A percentile compares a stretch with the other conserved stretches of the same genome.
phyloP scores from a whole-genome alignment of 805 yeast genomes.

The Schizosaccharomyces octosporus region DNA sequence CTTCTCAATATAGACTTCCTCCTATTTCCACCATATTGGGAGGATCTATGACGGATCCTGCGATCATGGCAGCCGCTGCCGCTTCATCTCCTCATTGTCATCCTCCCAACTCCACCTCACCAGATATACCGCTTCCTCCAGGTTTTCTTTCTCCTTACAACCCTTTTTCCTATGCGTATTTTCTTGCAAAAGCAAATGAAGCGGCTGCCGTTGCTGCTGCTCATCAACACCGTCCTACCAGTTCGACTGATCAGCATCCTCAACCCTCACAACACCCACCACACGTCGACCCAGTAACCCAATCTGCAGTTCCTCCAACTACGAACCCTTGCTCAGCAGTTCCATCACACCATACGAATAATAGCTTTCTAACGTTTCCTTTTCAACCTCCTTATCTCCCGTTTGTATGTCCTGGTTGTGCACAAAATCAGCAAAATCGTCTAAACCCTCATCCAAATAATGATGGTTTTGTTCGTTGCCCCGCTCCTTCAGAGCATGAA shows the following conservation, averaged over 20 bases:
- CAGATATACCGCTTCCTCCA: neutral
- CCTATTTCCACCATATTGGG: neutral
- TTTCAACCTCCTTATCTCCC: neutral
- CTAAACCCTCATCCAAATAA: neutral
- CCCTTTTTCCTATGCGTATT: neutral
- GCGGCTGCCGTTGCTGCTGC: neutral
- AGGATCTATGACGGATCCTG: neutral
- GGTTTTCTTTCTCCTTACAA: neutral
- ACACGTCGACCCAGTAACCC: neutral
- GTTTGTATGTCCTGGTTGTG: neutral
- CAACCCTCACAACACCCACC: no score
- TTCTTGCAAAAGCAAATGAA: neutral
- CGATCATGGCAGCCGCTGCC: neutral
- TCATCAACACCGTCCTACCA: neutral
- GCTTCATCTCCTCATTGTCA: neutral
- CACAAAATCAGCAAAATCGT: neutral
- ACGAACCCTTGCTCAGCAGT: neutral
- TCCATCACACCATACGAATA: no score
- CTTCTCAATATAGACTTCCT: neutral
- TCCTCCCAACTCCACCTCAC: neutral
- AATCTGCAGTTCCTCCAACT: neutral
- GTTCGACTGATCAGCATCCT: neutral
- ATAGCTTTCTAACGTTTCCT: neutral
- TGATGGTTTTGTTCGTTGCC: neutral
- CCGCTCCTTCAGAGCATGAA: neutral